Evolutionary conservation across 2,329 filamentous ascomycete genomes (phyloP).

Genomic region (Coniochaeta sp.): DNA sequence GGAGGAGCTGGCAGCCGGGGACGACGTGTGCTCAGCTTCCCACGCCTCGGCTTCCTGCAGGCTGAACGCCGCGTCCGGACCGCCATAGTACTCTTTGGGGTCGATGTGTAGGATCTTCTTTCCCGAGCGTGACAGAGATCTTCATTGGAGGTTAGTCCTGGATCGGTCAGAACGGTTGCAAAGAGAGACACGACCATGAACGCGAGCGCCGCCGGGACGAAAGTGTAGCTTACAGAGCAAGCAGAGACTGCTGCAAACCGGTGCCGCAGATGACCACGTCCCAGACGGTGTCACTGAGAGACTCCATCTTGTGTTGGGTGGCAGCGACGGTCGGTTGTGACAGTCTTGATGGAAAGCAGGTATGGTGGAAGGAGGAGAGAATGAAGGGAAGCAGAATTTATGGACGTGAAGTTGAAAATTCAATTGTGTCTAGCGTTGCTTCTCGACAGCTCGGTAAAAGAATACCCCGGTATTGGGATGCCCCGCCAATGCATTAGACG

Average conservation of each 20-base stretch:
- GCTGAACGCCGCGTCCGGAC: slow-evolving; percentile 76
- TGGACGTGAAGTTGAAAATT: background rate
- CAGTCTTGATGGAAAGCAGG: slow-evolving; percentile 4
- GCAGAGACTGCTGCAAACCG: slow-evolving; percentile 69
- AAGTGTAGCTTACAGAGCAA: slow-evolving; percentile 60
- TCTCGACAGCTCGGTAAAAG: background rate
- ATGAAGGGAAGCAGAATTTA: slow-evolving; percentile 1
- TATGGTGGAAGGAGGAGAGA: slow-evolving; percentile 1
- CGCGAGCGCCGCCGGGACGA: background rate
- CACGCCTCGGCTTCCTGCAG: slow-evolving; percentile 75
- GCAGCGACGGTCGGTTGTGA: background rate
- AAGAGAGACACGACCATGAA: too few species aligned
- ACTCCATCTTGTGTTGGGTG: slow-evolving; percentile 52
- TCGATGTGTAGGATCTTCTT: slow-evolving; percentile 92
- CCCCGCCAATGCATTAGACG: too few species aligned
- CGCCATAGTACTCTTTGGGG: slow-evolving; percentile 81
- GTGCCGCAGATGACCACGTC: slow-evolving; percentile 76
- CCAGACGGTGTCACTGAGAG: slow-evolving; percentile 66
- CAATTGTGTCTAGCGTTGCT: background rate
- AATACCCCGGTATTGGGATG: background rate
- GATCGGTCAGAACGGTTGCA: slow-evolving; percentile 61
- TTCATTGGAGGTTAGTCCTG: slow-evolving; percentile 46
- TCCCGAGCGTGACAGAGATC: slow-evolving; percentile 83
- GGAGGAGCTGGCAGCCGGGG: slow-evolving; percentile 14
- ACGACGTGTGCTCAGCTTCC: slow-evolving; percentile 39